Conservation (phyloP, 768 basidiomycete genomes). For the Russula brevipes region DNA sequence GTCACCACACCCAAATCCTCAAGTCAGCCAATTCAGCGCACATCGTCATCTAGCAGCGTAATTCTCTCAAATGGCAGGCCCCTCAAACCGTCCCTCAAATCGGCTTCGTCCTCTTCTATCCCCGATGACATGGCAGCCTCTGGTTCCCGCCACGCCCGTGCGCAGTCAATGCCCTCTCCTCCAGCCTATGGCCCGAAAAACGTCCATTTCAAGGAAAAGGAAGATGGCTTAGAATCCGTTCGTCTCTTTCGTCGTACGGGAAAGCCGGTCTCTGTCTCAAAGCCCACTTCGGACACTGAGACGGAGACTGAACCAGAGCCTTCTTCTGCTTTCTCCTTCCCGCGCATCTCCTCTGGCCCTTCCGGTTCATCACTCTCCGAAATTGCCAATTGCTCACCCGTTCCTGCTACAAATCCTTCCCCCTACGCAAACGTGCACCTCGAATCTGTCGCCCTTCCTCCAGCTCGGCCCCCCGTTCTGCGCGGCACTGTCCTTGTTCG, state of each 20-base stretch:
- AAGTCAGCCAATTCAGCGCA: conserved; percentile 13
- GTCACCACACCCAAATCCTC: not conserved
- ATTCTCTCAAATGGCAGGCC: conserved; percentile 74
- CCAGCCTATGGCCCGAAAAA: conserved; percentile 57
- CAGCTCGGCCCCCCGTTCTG: conserved; percentile 40
- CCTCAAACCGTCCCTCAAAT: conserved; percentile 81
- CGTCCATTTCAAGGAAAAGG: conserved; percentile 75
- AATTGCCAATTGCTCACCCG: conserved; percentile 31
- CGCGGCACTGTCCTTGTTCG: conserved; percentile 76
- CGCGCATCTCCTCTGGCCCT: conserved; percentile 23
- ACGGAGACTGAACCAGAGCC: conserved; percentile 35
- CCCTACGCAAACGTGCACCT: conserved; percentile 35
- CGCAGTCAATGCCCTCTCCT: conserved; percentile 58
- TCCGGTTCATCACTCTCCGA: conserved; percentile 26
- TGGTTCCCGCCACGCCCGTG: conserved; percentile 33
- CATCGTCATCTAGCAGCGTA: conserved; percentile 37
- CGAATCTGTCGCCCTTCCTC: conserved; percentile 38
- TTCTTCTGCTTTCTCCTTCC: conserved; percentile 26
- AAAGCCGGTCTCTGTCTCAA: conserved; percentile 59
- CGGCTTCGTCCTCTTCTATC: conserved; percentile 47
- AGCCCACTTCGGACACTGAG: conserved; percentile 33
- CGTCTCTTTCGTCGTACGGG: conserved; percentile 61
- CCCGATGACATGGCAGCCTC: conserved; percentile 33
- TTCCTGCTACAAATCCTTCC: conserved; percentile 34
- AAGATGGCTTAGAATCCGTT: conserved; percentile 56